Base-by-base conservation (phyloP, 495 filamentous ascomycete species). In the Tuber brumale region DNA sequence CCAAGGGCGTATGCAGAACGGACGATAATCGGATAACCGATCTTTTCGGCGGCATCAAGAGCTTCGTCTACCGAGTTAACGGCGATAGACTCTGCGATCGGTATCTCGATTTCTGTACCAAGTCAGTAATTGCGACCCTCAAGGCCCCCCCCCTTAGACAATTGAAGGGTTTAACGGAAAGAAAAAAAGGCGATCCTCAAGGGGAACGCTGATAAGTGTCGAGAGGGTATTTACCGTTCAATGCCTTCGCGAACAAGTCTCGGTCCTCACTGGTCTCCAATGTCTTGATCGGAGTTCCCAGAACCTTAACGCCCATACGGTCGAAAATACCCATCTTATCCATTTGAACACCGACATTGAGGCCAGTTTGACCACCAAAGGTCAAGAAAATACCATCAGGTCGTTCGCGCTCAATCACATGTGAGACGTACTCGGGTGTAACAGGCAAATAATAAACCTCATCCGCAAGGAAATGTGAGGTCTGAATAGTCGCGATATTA, bases 401-500 rank as follows among this genome's bases (percentile, higher is more conserved):
- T 72, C 90, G 89, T 85, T 99, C 95, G 81, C 91, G 90, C 87
- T 95, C 92, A 85, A 99, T 99, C 76, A 99, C 93, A 85, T 97
- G 97, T 81, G 93, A 90, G 78, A 99, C 94, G 82, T 97, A 98
- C 78, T 98, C 95, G 39, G 93, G 91, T 46, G 93, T 98, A 81
- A 99, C 94, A 35, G 95, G 95, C 35, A 99, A 89, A 87, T 97
- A 99, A 87, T 97, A 99, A 75, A 99, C 93, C 87, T 99, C 97
- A 85, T 99, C 95, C 74, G 94, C 94, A 79, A 99, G 89, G 80
- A 90, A 90, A 86, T 97, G 95, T 80, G 95, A 97, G 35, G 95
- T 99, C 86, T 99, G 95, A 79, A 99, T 97, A 74, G 95, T 99
- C 72, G 95, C 95, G 84, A 99, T 98, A 84, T 99, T 99, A 71